Evolutionary conservation across 345 rosid species (phyloP), one percentile per base, ranked within the genome.

Genomic region (Arabidopsis suecica): DNA sequence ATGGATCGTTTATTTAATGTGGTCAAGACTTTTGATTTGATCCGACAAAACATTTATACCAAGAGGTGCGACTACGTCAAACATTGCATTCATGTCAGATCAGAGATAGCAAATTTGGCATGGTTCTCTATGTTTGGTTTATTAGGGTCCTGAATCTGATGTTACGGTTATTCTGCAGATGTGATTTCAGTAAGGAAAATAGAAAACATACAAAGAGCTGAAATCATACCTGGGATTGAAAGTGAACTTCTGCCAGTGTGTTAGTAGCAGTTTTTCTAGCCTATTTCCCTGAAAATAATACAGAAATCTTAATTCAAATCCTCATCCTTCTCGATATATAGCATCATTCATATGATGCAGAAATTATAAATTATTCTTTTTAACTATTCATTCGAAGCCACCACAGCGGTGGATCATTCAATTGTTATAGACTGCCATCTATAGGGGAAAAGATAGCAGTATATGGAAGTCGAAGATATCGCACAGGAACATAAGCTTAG

Each of bases 211-310:
- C 23, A 38, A 55, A 61, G 61, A 65, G 63, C 38, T 49, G 54
- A 8, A 72, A 65, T 83, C 68, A 51, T 72, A 90, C 98, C 99
- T 95, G 71, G 97, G 97, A 84, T 92, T 95, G 85, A 92, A 89
- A 32, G 94, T 89, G 85, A 92, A 93, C 83, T 89, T 95, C 85
- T 92, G 94, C 98, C 98, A 89, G 82, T 92, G 98, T 81, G 79
- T 92, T 80, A 92, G 81, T 71, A 96, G 86, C 77, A 89, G 93
- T 82, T 89, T 91, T 74, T 91, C 87, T 67, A 93, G 81, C 81
- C 91, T 86, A 38, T 87, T 90, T 77, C 99, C 97, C 98, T 92
- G 71, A 23, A 81, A 82, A 22, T 42, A 51, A 78, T 51, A 59
- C 23, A 59, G 18, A 53, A 66, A 51, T n/a, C 7, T 36, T 30